These are phyloP conservation scores for Mucor velutinosus DNA, from an alignment of 371 early-diverging fungal species.

Conservation along the genomic window DNA sequence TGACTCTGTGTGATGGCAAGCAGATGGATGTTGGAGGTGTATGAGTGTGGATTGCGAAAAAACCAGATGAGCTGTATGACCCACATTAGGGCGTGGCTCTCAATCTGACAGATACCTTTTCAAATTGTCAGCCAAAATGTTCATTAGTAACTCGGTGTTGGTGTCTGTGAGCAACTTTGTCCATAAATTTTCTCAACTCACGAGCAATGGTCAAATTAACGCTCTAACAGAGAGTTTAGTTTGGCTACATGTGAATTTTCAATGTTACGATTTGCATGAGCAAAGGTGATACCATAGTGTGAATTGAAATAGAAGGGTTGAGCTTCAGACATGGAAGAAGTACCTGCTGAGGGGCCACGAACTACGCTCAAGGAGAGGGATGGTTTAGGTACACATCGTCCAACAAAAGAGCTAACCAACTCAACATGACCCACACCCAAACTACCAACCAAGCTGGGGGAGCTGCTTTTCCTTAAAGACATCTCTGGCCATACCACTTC, in stretches of 20 bases:
- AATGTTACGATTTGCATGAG: constrained; percentile 69
- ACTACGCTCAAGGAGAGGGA: constrained; percentile 51
- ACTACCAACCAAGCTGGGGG: constrained; percentile 74
- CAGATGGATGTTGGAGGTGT: background rate
- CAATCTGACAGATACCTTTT: constrained; percentile 42
- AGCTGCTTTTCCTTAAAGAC: constrained; percentile 86
- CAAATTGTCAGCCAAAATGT: constrained; percentile 92
- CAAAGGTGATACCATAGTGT: constrained; percentile 95
- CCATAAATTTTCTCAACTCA: constrained; percentile 85
- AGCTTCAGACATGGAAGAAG: constrained; percentile 91
- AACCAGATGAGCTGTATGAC: constrained; percentile 31
- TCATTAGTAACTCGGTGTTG: constrained; percentile 94
- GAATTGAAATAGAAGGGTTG: constrained; percentile 99
- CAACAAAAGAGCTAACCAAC: background rate
- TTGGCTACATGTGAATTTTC: background rate
- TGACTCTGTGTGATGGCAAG: constrained; percentile 60
- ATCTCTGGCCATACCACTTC: constrained; percentile 97
- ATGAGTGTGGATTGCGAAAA: constrained; percentile 1
- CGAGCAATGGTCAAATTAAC: constrained; percentile 95
- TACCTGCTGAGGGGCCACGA: constrained; percentile 96
- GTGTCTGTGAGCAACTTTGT: constrained; percentile 96
- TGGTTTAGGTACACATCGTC: background rate
- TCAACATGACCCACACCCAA: constrained; percentile 97
- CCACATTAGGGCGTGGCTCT: constrained; percentile 11
- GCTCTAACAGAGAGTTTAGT: constrained; percentile 59